A percentile compares a stretch with the other conserved stretches of the same genome.
Conservation (phyloP, 1,284 basidiomycete species). For the Pseudozyma flocculosa region DNA sequence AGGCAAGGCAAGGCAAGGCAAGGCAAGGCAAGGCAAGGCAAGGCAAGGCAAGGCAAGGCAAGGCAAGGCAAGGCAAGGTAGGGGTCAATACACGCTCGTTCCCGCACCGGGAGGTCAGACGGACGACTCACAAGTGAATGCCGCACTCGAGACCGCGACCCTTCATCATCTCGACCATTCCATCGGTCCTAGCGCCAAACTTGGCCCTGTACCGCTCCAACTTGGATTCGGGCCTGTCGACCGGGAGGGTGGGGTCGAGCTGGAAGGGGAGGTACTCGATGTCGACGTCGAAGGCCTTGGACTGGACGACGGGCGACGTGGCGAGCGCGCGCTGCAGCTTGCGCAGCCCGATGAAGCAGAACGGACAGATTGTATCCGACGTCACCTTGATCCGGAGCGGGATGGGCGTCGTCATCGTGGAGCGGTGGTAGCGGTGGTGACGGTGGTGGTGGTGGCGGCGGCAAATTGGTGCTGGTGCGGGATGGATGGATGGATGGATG, state of each 20-base stretch:
- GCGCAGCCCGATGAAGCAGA: slow-evolving; percentile 8
- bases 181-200: slow-evolving; percentile 2
- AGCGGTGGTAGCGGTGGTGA: neutral
- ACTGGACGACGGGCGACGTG: neutral
- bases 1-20: too few relatives aligned
- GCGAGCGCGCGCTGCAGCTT: slow-evolving; percentile 6
- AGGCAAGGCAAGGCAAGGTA: too few relatives aligned
- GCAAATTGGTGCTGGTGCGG: too few relatives aligned
- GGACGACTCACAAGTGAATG: slow-evolving; percentile 9
- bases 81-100: too few relatives aligned
- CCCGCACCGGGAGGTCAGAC: too few relatives aligned
- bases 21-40: too few relatives aligned
- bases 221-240: slow-evolving; percentile 3
- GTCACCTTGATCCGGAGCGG: slow-evolving; percentile 1
- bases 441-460: too few relatives aligned
- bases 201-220: slow-evolving; percentile 1
- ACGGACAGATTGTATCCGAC: slow-evolving; percentile 8
- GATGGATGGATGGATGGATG: too few relatives aligned
- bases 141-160: slow-evolving; percentile 5
- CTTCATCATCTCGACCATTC: slow-evolving; percentile 4
- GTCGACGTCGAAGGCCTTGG: neutral
- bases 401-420: neutral
- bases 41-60: too few relatives aligned
- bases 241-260: slow-evolving; percentile 6
- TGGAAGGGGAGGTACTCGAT: slow-evolving; percentile 8